These are phyloP conservation scores for Prunus campanulata DNA, from an alignment of 306 rosid species.

Conservation along the genomic window DNA sequence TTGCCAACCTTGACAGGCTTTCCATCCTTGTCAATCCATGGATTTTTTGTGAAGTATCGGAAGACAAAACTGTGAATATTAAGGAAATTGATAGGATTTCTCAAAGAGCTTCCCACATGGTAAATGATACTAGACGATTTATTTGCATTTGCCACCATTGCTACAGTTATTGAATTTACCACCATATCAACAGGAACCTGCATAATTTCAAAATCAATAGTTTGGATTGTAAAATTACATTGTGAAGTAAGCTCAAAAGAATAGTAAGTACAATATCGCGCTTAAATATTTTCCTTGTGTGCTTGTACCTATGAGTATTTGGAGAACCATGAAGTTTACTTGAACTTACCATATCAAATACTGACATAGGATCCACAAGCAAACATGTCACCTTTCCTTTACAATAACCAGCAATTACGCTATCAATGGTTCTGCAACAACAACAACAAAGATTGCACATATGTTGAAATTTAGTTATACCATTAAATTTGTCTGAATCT, in stretches of 20 bases:
- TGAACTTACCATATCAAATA: slow-evolving; percentile 35
- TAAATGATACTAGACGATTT: slow-evolving; percentile 22
- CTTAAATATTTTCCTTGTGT: background rate
- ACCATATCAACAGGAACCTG: slow-evolving; percentile 58
- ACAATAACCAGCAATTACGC: slow-evolving; percentile 26
- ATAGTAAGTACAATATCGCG: no score
- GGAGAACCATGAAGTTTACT: no score
- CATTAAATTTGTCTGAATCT: no score
- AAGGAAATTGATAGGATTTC: slow-evolving; percentile 28
- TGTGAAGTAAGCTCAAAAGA: no score
- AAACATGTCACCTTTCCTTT: slow-evolving; percentile 38
- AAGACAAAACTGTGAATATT: background rate
- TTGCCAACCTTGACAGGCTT: slow-evolving; percentile 17
- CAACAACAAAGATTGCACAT: no score
- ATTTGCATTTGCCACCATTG: slow-evolving; percentile 30
- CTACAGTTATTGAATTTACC: slow-evolving; percentile 34
- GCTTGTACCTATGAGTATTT: no score
- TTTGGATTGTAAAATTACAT: background rate
- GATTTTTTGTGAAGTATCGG: slow-evolving; percentile 16
- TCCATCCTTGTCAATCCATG: slow-evolving; percentile 22
- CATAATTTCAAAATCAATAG: background rate
- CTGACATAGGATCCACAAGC: slow-evolving; percentile 26
- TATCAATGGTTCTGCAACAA: slow-evolving; percentile 42
- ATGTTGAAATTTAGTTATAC: background rate
- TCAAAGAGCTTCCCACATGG: slow-evolving; percentile 39